Percentiles rank a stretch among this genome's conserved stretches.
Conservation (phyloP, 495 filamentous ascomycete genomes). For the Aspergillus conjunctus region DNA sequence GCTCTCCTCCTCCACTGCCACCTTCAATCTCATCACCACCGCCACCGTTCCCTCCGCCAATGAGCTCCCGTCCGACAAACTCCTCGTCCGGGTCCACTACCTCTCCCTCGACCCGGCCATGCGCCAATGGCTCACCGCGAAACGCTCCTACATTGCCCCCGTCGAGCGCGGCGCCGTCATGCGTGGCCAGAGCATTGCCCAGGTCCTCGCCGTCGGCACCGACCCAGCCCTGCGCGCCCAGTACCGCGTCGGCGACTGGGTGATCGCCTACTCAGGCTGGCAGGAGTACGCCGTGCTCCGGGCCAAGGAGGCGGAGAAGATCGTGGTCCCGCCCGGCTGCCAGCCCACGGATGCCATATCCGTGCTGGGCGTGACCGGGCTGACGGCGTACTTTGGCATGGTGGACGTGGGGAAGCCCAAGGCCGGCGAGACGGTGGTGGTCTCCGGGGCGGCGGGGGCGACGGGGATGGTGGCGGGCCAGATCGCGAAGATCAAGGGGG, state of each 20-base stretch:
- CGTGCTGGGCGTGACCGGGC: slow-evolving; percentile 58
- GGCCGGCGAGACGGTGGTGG: slow-evolving; percentile 63
- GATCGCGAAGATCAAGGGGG: slow-evolving; percentile 65
- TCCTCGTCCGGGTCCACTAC: slow-evolving; percentile 68
- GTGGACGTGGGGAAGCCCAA: slow-evolving; percentile 58
- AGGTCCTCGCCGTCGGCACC: slow-evolving; percentile 51
- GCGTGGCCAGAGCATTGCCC: slow-evolving; percentile 61
- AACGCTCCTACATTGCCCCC: slow-evolving; percentile 67
- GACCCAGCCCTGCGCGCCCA: slow-evolving; percentile 32
- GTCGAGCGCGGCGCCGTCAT: slow-evolving; percentile 68
- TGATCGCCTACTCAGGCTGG: slow-evolving; percentile 58
- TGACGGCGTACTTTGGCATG: slow-evolving; percentile 72
- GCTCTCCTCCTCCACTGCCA: slow-evolving; percentile 36
- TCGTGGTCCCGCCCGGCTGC: slow-evolving; percentile 49
- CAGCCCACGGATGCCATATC: slow-evolving; percentile 61
- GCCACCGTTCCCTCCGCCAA: slow-evolving; percentile 40
- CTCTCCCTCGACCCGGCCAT: slow-evolving; percentile 83
- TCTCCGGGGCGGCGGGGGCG: slow-evolving; percentile 70
- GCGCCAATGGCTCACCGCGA: slow-evolving; percentile 71
- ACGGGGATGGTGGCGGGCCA: slow-evolving; percentile 71
- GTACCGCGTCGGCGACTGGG: slow-evolving; percentile 55
- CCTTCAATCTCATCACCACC: slow-evolving; percentile 55
- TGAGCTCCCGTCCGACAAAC: slow-evolving; percentile 56
- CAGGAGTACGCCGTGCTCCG: slow-evolving; percentile 59
- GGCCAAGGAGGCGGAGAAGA: slow-evolving; percentile 46